Evolutionary conservation across 495 filamentous ascomycete genomes (phyloP), one percentile per base, ranked within the genome.

Genomic region (Penicillium dipodomyicola): DNA sequence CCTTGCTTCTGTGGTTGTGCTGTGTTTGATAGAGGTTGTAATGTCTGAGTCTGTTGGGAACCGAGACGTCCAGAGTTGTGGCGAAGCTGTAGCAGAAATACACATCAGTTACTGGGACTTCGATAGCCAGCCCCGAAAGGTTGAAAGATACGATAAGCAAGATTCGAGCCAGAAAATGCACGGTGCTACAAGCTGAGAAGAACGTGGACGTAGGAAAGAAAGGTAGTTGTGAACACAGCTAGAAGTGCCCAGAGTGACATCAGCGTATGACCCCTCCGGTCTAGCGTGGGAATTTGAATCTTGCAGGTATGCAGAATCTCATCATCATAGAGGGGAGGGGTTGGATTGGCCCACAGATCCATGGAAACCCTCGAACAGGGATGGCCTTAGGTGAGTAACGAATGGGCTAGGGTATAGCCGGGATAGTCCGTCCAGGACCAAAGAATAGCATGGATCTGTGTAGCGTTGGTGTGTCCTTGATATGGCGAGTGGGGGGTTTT

Each of bases 1-100:
- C 70, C 72, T 58, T 85, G 85, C 61, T 86, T 84, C 57, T 84
- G 84, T 62, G 83, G 77, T 65, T 84, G 84, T 60, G 83, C 77
- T 66, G 89, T 77, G 72, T 77, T 78, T 58, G 86, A 77, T 61
- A 85, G 80, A 57, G 84, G 80, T 63, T 86, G 84, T 60, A 77
- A 72, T 52, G 69, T 68, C 44, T 77, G 76, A 33, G 67, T 68
- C 35, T 71, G 73, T 37, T 76, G 72, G 44, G 72, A 56, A 49
- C 64, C 60, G 40, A 58, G 62, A 52, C 62, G 68, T 33, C 57
- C 63, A 52, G 66, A 62, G 51, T 56, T 66, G 61, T 75, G 67
- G 56, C 66, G 74, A 62, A 68, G 68, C 67, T 78, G 69, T 62
- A 40, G 30, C 45, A 57, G 56, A 55, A 57, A 43, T 57, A 59